These are phyloP conservation scores for Candida suzukii DNA, from an alignment of 805 yeast genomes.

Conservation along the genomic window DNA sequence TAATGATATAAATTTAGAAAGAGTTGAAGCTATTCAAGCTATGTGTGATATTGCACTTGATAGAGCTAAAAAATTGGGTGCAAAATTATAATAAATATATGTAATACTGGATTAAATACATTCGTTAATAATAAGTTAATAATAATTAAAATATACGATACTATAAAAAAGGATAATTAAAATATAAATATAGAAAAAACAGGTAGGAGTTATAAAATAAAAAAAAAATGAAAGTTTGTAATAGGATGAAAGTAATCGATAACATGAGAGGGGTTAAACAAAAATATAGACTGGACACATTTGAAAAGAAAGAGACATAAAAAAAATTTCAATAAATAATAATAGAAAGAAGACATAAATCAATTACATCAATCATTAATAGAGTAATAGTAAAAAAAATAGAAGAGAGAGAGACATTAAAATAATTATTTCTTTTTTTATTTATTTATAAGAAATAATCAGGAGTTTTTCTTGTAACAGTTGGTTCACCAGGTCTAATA, in stretches of 20 bases:
- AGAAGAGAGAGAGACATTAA: neutral
- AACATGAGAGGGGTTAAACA: neutral
- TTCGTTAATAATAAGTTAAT: no score
- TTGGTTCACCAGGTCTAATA: constrained; percentile 96
- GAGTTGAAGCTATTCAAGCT: constrained; percentile 65
- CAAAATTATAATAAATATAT: constrained; percentile 19
- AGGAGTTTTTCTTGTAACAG: constrained; percentile 94
- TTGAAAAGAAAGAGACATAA: neutral
- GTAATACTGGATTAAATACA: neutral
- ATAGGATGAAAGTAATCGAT: neutral
- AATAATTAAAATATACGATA: neutral
- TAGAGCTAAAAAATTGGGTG: constrained; percentile 50
- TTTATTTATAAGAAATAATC: constrained; percentile 74
- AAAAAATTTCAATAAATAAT: neutral
- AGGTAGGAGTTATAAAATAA: neutral
- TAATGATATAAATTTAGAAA: constrained; percentile 48
- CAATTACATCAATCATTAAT: neutral
- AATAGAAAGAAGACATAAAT: neutral
- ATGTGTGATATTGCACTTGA: constrained; percentile 91
- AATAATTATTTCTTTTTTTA: neutral
- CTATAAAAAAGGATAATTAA: neutral
- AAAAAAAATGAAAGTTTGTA: no score
- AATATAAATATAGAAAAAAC: neutral
- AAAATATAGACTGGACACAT: no score
- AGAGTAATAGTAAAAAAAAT: neutral